A percentile compares a stretch with the other conserved stretches of the same genome.
These are phyloP conservation scores for Colletotrichum caudatum DNA, from an alignment of 2,329 filamentous ascomycete genomes.

Conservation along the genomic window DNA sequence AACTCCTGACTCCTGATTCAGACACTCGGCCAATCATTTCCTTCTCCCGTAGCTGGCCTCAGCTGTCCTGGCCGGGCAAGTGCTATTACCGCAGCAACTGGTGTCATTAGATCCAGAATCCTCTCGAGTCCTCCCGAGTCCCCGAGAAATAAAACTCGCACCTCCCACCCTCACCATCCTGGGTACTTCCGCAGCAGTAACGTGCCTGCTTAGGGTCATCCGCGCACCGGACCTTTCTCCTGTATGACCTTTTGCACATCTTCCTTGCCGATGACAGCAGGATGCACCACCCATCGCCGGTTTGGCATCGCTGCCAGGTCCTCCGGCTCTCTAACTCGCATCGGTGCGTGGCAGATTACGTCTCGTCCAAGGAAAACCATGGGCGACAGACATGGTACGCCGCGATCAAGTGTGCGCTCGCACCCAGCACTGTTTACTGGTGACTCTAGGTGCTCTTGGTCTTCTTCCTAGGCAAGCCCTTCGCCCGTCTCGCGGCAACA, in stretches of 20 bases:
- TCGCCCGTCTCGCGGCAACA: constrained; percentile 68
- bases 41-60: background rate
- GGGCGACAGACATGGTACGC: background rate
- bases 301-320: background rate
- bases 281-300: background rate
- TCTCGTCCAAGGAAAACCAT: background rate
- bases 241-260: background rate
- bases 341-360: background rate
- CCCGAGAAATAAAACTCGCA: background rate
- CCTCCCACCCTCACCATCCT: background rate
- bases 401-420: background rate
- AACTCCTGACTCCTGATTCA: constrained; percentile 35
- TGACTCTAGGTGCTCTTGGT: constrained; percentile 27
- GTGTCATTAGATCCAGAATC: constrained; percentile 25
- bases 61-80: constrained; percentile 22
- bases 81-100: background rate
- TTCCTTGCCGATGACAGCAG: background rate
- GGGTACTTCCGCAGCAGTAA: background rate
- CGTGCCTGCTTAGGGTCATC: background rate
- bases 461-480: constrained; percentile 65
- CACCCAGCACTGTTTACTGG: background rate
- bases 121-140: background rate
- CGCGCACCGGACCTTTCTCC: background rate
- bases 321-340: background rate
- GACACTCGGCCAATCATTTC: constrained; percentile 20